Percentiles rank a stretch among this genome's conserved stretches.
These are phyloP conservation scores for Neofusicoccum laricinum DNA, from an alignment of 2,329 filamentous ascomycete genomes.

Conservation along the genomic window DNA sequence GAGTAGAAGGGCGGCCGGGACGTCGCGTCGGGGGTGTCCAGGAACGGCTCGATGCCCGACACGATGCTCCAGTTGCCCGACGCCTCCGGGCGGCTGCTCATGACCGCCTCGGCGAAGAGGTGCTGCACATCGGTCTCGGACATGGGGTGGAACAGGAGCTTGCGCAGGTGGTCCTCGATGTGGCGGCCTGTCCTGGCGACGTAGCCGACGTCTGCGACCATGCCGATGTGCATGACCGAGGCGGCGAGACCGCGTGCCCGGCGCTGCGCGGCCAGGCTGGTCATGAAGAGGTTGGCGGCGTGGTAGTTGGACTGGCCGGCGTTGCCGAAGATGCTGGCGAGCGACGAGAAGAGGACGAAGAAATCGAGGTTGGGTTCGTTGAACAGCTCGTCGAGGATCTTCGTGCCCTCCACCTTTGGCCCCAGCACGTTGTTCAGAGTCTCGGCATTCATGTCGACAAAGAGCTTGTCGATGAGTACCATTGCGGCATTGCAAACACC, in stretches of 20 bases:
- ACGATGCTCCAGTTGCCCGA: neutral
- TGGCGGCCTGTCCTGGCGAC: slow-evolving; percentile 20
- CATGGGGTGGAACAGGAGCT: slow-evolving; percentile 21
- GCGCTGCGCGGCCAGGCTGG: slow-evolving; percentile 35
- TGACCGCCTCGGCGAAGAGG: slow-evolving; percentile 52
- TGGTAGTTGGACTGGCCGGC: slow-evolving; percentile 24
- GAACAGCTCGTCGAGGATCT: slow-evolving; percentile 21
- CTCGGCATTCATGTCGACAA: slow-evolving; percentile 18
- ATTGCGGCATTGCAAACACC: slow-evolving; percentile 25
- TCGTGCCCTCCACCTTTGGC: slow-evolving; percentile 23
- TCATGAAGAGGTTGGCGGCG: slow-evolving; percentile 38
- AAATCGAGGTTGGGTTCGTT: slow-evolving; percentile 22
- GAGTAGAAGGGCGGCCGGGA: neutral
- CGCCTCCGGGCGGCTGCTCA: slow-evolving; percentile 27
- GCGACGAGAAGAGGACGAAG: slow-evolving; percentile 26
- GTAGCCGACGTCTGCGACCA: slow-evolving; percentile 44
- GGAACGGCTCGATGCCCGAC: neutral
- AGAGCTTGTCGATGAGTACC: slow-evolving; percentile 20
- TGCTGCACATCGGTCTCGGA: slow-evolving; percentile 53
- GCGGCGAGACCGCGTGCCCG: slow-evolving; percentile 37
- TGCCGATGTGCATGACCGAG: slow-evolving; percentile 39
- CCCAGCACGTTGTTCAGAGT: slow-evolving; percentile 14
- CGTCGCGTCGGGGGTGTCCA: neutral
- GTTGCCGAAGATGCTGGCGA: slow-evolving; percentile 19
- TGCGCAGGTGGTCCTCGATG: neutral